Base-by-base conservation (phyloP, 2,329 filamentous ascomycete genomes). In the Lomentospora prolificans region DNA sequence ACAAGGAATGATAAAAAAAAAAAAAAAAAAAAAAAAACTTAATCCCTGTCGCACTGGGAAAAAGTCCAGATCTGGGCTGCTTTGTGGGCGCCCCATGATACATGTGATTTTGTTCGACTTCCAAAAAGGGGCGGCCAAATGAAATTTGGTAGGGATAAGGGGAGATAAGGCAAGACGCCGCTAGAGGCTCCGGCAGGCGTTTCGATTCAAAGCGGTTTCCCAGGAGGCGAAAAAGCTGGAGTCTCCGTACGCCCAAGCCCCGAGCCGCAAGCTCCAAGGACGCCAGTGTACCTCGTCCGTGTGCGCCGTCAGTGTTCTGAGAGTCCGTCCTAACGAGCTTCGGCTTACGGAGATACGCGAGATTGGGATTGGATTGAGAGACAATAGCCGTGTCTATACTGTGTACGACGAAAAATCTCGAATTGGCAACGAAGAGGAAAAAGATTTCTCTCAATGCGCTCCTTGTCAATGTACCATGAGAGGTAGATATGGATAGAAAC, bases 141-240 rank as follows among this genome's bases (percentile, higher is more conserved):
- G 17, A 19, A 17, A 46, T 46, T n/a, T n/a, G 44, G 44, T 48
- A 48, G 44, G 44, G 44, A 19, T 48, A 48, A 17, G 3, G 24
- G 44, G 44, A 6, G 44, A 48, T 48, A 48, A 48, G 44, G 44
- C 44, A 48, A 48, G 44, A 48, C 44, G 44, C 44, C 44, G 44
- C 44, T 48, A 48, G 2, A 27, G 44, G 4, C 44, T 22, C 22
- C 12, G 10, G 17, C 22, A 48, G 10, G 22, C 22, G 17, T 48
- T 48, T 48, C 44, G 22, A 48, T 48, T 48, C 44, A 48, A 19
- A 17, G 22, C 44, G 44, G 44, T 17, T 41, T 41, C 44, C 17
- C 22, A 22, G 22, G 22, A 19, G 17, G 17, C 19, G 24, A 22
- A 22, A 9, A 17, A 22, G 44, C 17, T 10, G 17, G 44, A 48